These are phyloP conservation scores for Leavenworthia alabamica DNA, from an alignment of 345 rosid genomes.

Conservation along the genomic window DNA sequence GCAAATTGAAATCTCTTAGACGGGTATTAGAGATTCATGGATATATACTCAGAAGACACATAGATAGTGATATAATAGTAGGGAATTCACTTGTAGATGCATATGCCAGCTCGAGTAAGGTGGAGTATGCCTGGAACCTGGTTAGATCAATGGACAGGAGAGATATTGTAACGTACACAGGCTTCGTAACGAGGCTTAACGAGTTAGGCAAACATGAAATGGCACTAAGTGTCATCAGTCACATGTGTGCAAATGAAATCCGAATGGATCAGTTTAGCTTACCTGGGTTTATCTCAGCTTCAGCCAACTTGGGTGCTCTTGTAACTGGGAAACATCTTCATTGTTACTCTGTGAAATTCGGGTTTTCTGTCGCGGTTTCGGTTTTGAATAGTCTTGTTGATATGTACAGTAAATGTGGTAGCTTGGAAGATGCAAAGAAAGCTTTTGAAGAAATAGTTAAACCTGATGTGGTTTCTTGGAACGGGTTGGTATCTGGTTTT, in stretches of 20 bases:
- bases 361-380: slow-evolving; percentile 37
- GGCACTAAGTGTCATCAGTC: slow-evolving; percentile 39
- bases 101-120: slow-evolving; percentile 42
- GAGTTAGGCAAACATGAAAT: slow-evolving; percentile 40
- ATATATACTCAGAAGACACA: slow-evolving; percentile 36
- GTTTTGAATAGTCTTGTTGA: slow-evolving; percentile 49
- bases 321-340: slow-evolving; percentile 65
- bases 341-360: slow-evolving; percentile 49
- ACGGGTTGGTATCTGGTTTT: slow-evolving; percentile 51
- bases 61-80: slow-evolving; percentile 27
- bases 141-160: slow-evolving; percentile 38
- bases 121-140: slow-evolving; percentile 45
- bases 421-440: slow-evolving; percentile 32
- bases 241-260: slow-evolving; percentile 39
- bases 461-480: slow-evolving; percentile 70
- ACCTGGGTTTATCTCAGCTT: slow-evolving; percentile 57
- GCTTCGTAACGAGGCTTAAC: slow-evolving; percentile 60
- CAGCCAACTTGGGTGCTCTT: slow-evolving; percentile 39
- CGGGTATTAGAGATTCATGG: slow-evolving; percentile 46
- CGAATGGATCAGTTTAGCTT: slow-evolving; percentile 50
- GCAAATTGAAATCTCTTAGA: slow-evolving; percentile 17
- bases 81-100: slow-evolving; percentile 61
- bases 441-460: slow-evolving; percentile 42
- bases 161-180: slow-evolving; percentile 54
- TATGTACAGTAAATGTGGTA: slow-evolving; percentile 52